Percentiles rank a stretch among this genome's conserved stretches.
phyloP scores from a whole-genome alignment of 805 yeast species.

The Ogataea methanolica region DNA sequence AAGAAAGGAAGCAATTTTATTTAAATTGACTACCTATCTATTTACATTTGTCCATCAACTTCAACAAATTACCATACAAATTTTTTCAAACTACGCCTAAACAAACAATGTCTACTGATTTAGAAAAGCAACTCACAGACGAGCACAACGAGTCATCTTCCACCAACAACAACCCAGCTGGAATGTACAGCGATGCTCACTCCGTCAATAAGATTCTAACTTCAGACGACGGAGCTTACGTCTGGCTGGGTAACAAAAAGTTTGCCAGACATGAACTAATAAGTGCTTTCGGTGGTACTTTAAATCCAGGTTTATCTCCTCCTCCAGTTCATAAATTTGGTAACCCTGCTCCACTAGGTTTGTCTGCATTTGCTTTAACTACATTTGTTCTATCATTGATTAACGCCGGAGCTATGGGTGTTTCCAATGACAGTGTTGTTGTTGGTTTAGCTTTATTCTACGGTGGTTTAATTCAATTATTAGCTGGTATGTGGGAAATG shows the following conservation, averaged over 20 bases:
- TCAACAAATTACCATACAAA: not conserved
- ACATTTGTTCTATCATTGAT: conserved; percentile 61
- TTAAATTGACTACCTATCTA: too few species aligned
- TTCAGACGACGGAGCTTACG: conserved; percentile 57
- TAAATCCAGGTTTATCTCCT: conserved; percentile 64
- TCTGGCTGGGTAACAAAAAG: conserved; percentile 68
- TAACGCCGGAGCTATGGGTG: conserved; percentile 67
- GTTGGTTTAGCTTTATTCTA: conserved; percentile 65
- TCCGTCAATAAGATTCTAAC: conserved; percentile 31
- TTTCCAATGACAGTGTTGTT: conserved; percentile 52
- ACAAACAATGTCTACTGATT: conserved; percentile 5
- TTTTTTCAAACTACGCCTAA: not conserved
- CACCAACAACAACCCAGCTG: conserved; percentile 21
- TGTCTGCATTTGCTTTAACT: conserved; percentile 66
- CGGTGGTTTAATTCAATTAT: conserved; percentile 67
- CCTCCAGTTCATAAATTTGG: conserved; percentile 58
- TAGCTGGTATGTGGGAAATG: conserved; percentile 75
- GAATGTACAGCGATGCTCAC: conserved; percentile 14
- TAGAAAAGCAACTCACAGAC: conserved; percentile 18
- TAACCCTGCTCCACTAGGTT: conserved; percentile 74
- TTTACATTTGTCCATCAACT: not conserved
- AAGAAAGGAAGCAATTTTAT: too few species aligned
- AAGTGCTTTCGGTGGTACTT: conserved; percentile 77
- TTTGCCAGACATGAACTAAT: conserved; percentile 57
- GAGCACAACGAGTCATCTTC: conserved; percentile 12